phyloP scores from a whole-genome alignment of 2,329 filamentous ascomycete species.

The Phaeophleospora eucalypticola region DNA sequence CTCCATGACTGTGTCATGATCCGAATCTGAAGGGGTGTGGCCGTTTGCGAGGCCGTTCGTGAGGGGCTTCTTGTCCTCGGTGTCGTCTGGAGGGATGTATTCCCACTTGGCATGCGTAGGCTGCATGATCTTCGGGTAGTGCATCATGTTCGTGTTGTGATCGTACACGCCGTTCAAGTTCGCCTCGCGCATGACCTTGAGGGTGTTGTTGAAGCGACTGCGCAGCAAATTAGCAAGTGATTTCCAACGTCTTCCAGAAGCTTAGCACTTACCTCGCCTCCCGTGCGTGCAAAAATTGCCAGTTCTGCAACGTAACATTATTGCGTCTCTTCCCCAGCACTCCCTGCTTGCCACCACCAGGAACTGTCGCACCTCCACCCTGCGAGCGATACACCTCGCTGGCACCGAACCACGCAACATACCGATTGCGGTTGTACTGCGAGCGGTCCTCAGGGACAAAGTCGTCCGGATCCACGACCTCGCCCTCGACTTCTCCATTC shows the following conservation, averaged over 20 bases:
- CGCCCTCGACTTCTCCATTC: conserved; percentile 78
- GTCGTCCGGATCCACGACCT: conserved; percentile 87
- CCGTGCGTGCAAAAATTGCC: conserved; percentile 91
- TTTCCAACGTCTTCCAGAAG: neutral
- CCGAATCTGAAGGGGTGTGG: conserved; percentile 19
- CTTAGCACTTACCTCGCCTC: conserved; percentile 70
- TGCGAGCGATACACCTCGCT: conserved; percentile 91
- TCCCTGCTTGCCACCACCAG: conserved; percentile 67
- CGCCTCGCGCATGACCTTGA: conserved; percentile 63
- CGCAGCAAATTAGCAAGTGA: conserved; percentile 4
- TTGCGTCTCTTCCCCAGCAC: conserved; percentile 72
- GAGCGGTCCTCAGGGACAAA: conserved; percentile 68
- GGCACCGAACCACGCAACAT: conserved; percentile 96
- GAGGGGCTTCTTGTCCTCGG: conserved; percentile 23
- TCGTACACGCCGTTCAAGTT: conserved; percentile 82
- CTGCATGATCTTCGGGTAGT: conserved; percentile 83
- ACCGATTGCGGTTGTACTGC: conserved; percentile 98
- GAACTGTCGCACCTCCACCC: conserved; percentile 29
- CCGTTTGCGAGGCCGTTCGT: conserved; percentile 23
- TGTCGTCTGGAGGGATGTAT: conserved; percentile 50
- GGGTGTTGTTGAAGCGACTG: conserved; percentile 78
- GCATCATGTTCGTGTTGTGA: conserved; percentile 87
- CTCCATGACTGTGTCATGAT: conserved; percentile 15
- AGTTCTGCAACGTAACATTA: conserved; percentile 87
- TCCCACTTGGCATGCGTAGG: conserved; percentile 83